Conservation (phyloP, 352 stramenopile genomes). For the Elongisporangium prolatum region DNA sequence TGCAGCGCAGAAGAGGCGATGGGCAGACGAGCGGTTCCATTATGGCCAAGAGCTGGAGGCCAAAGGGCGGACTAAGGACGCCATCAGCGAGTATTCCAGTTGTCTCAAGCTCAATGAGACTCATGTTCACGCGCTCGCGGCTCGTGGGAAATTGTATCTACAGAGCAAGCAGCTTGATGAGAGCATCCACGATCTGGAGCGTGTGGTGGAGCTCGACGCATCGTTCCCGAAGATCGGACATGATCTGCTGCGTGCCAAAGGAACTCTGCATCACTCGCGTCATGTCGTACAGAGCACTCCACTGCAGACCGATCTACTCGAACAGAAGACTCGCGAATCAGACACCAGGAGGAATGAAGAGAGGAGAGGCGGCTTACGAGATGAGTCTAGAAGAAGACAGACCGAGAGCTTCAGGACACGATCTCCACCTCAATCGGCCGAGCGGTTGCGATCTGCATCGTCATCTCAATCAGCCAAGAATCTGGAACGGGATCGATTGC, state of each 20-base stretch:
- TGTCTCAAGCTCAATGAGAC: slow-evolving; percentile 26
- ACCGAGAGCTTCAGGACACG: background rate
- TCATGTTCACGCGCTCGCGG: slow-evolving; percentile 11
- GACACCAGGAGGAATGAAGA: background rate
- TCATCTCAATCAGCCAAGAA: slow-evolving; percentile 3
- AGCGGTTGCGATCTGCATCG: background rate
- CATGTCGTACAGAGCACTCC: slow-evolving; percentile 7
- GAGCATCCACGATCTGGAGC: slow-evolving; percentile 30
- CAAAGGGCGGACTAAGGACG: slow-evolving; percentile 23
- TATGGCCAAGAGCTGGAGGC: slow-evolving; percentile 17
- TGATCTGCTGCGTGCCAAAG: slow-evolving; percentile 15
- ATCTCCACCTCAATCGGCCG: background rate
- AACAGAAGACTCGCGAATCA: background rate
- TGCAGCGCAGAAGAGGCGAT: slow-evolving; percentile 26
- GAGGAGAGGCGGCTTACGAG: background rate
- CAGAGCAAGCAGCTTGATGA: slow-evolving; percentile 26
- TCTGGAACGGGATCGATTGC: slow-evolving; percentile 30
- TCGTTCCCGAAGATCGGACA: slow-evolving; percentile 7
- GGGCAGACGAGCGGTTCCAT: slow-evolving; percentile 25
- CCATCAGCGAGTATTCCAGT: slow-evolving; percentile 29
- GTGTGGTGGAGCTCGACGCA: slow-evolving; percentile 12
- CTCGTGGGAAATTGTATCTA: slow-evolving; percentile 18
- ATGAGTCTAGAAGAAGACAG: background rate
- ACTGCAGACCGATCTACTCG: background rate
- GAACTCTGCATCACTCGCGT: slow-evolving; percentile 13